A percentile compares a stretch with the other conserved stretches of the same genome.
These are phyloP conservation scores for Verticillium albo-atrum DNA, from an alignment of 2,329 filamentous ascomycete species.

Conservation along the genomic window DNA sequence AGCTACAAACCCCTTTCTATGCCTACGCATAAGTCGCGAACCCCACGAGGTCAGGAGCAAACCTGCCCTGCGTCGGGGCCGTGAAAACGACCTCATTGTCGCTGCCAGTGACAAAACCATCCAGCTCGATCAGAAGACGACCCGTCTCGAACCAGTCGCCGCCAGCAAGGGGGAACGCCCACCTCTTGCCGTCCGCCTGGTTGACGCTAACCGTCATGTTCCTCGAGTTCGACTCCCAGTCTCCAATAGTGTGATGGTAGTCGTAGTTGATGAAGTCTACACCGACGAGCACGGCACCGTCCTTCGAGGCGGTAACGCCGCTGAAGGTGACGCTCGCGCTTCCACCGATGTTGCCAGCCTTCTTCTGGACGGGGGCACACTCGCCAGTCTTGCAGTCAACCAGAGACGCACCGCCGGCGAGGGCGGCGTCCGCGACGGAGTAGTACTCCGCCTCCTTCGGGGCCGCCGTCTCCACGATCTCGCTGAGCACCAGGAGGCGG, in stretches of 20 bases:
- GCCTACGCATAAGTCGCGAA: slow-evolving; percentile 16
- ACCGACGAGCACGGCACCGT: slow-evolving; percentile 33
- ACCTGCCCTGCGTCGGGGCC: slow-evolving; percentile 16
- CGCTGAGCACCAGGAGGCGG: slow-evolving; percentile 30
- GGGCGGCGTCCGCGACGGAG: slow-evolving; percentile 27
- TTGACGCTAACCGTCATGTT: slow-evolving; percentile 48
- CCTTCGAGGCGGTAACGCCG: slow-evolving; percentile 20
- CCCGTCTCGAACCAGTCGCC: slow-evolving; percentile 46
- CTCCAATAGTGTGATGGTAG: slow-evolving; percentile 35
- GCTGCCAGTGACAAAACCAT: slow-evolving; percentile 37
- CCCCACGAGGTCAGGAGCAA: slow-evolving; percentile 38
- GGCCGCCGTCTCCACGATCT: slow-evolving; percentile 18
- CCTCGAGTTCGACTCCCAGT: slow-evolving; percentile 39
- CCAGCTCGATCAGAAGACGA: slow-evolving; percentile 36
- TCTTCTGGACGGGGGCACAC: slow-evolving; percentile 38
- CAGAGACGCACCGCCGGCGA: slow-evolving; percentile 27
- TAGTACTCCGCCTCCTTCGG: slow-evolving; percentile 36
- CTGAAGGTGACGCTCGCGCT: slow-evolving; percentile 31
- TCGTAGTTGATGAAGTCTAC: slow-evolving; percentile 51
- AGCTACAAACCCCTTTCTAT: background rate
- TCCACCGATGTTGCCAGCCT: slow-evolving; percentile 32
- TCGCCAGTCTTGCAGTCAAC: slow-evolving; percentile 28
- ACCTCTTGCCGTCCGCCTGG: slow-evolving; percentile 31
- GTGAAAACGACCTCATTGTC: slow-evolving; percentile 32
- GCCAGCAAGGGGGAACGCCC: slow-evolving; percentile 46